These are phyloP conservation scores for Crithidia expoeki DNA, from an alignment of 208 protist genomes.

Conservation along the genomic window DNA sequence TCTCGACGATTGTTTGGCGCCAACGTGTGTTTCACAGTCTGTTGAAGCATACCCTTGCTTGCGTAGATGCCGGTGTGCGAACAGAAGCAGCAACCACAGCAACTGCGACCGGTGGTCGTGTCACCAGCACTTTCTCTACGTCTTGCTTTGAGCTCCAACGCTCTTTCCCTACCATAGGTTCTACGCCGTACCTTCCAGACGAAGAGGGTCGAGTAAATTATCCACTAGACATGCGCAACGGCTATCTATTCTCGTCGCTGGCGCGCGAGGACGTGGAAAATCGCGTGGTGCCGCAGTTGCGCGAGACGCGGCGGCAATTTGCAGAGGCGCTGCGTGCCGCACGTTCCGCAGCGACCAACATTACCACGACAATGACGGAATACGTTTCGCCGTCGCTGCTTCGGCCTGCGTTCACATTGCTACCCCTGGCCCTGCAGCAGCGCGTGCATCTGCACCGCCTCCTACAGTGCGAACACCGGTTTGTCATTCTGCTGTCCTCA, in stretches of 20 bases:
- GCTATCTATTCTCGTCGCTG: slow-evolving; percentile 66
- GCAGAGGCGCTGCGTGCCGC: slow-evolving; percentile 24
- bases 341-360: background rate
- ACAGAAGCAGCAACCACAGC: background rate
- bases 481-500: slow-evolving; percentile 13
- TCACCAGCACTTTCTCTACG: background rate
- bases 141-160: background rate
- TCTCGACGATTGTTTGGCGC: slow-evolving; percentile 18
- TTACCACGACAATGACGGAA: background rate
- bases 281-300: slow-evolving; percentile 40
- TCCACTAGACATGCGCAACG: slow-evolving; percentile 66
- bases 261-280: slow-evolving; percentile 59
- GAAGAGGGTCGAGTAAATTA: slow-evolving; percentile 39
- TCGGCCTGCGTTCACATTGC: background rate
- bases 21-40: slow-evolving; percentile 16
- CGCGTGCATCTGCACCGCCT: slow-evolving; percentile 25
- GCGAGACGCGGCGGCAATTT: slow-evolving; percentile 37
- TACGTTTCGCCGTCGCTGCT: background rate
- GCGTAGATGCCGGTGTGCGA: background rate
- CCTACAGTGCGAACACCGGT: slow-evolving; percentile 16
- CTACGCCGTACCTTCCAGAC: slow-evolving; percentile 35
- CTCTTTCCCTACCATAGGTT: slow-evolving; percentile 26
- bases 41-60: slow-evolving; percentile 7
- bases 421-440: slow-evolving; percentile 26
- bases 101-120: background rate